Percentiles rank a stretch among this genome's conserved stretches.
phyloP scores from a whole-genome alignment of 2,329 filamentous ascomycete species.

The Neopestalotiopsis clavispora region DNA sequence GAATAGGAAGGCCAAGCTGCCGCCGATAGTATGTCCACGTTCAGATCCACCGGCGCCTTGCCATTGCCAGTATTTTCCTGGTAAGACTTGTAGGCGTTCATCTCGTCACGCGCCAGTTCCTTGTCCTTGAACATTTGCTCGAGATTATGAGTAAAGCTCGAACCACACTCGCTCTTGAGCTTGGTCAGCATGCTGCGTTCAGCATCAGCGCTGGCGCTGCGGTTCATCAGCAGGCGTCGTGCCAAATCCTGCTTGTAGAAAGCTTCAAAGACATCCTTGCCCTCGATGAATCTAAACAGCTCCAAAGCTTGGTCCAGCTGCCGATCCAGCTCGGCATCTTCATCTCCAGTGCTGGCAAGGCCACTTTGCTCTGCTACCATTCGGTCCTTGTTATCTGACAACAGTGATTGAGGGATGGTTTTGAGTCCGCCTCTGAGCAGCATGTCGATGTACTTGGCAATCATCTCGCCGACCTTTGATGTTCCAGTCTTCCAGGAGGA shows the following conservation, averaged over 20 bases:
- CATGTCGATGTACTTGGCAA: constrained; percentile 94
- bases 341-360: constrained; percentile 74
- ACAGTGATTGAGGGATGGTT: constrained; percentile 72
- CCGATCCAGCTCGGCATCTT: constrained; percentile 88
- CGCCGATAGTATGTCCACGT: constrained; percentile 88
- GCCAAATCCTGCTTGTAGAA: constrained; percentile 99
- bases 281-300: constrained; percentile 94
- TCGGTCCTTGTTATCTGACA: constrained; percentile 65
- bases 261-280: constrained; percentile 96
- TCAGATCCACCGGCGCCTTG: constrained; percentile 69
- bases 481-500: constrained; percentile 80
- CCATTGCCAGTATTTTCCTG: constrained; percentile 51
- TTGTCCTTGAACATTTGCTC: constrained; percentile 99
- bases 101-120: constrained; percentile 89
- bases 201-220: constrained; percentile 92
- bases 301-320: constrained; percentile 93
- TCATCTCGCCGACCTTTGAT: constrained; percentile 97
- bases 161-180: constrained; percentile 90
- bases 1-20: constrained; percentile 93
- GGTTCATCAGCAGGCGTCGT: constrained; percentile 84
- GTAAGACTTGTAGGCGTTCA: constrained; percentile 82
- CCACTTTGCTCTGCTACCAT: constrained; percentile 64
- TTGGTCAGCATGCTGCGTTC: constrained; percentile 95
- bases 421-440: constrained; percentile 88
- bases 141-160: constrained; percentile 93